Evolutionary conservation across 1,284 basidiomycete species (phyloP).

Genomic region (Peniophora sp.): DNA sequence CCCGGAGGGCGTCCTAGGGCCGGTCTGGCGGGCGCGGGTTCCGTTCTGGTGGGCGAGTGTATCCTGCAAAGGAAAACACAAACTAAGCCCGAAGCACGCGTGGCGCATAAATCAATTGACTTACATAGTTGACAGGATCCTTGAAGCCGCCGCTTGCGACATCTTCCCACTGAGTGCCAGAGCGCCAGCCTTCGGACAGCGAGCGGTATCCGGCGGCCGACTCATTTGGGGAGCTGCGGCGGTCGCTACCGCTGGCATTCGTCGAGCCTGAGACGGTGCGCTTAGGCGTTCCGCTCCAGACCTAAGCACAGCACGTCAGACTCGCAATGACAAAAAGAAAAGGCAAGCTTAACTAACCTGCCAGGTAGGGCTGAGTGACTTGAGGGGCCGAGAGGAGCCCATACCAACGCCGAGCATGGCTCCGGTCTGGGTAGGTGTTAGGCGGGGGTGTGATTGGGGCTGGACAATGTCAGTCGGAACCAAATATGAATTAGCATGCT

Average conservation of each 20-base stretch:
- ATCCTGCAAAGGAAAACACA: conserved; percentile 8
- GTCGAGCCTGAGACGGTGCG: conserved; percentile 60
- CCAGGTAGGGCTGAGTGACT: conserved; percentile 57
- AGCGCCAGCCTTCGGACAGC: conserved; percentile 47
- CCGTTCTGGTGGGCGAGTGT: not conserved
- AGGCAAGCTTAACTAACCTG: conserved; percentile 15
- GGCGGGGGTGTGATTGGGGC: conserved; percentile 38
- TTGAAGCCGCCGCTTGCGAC: conserved; percentile 36
- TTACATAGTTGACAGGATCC: conserved; percentile 30
- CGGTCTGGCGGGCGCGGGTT: not conserved
- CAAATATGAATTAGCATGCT: conserved; percentile 10
- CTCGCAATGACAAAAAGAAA: not conserved
- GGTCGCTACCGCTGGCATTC: conserved; percentile 42
- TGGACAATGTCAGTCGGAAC: conserved; percentile 10
- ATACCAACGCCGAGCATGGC: conserved; percentile 51
- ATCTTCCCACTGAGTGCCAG: conserved; percentile 61
- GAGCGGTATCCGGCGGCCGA: conserved; percentile 40
- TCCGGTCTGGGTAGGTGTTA: conserved; percentile 27
- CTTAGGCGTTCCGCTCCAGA: conserved; percentile 51
- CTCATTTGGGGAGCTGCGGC: conserved; percentile 39
- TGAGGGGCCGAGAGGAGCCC: conserved; percentile 37
- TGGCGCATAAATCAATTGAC: not conserved
- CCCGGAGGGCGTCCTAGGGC: not conserved
- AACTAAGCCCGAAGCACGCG: conserved; percentile 20
- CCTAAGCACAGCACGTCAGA: conserved; percentile 27